Evolutionary conservation across 164 flowering plant genomes (phyloP).

Genomic region (Nelumbo lutea): DNA sequence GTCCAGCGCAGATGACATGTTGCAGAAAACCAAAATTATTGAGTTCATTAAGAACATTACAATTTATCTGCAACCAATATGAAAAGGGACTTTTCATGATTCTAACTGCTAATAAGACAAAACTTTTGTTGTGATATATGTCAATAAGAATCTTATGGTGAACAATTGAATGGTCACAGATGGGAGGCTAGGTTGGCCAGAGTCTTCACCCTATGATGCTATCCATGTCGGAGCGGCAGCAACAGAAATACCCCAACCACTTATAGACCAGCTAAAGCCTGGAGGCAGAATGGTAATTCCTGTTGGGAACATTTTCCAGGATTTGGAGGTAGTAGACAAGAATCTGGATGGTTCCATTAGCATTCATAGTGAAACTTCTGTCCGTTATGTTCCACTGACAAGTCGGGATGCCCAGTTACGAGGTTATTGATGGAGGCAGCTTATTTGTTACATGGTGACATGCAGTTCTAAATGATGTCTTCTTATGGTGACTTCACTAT

Average conservation of each 20-base stretch:
- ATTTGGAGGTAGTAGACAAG: slow-evolving; percentile 83
- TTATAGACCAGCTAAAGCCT: slow-evolving; percentile 88
- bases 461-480: too few species aligned
- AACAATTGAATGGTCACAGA: slow-evolving; percentile 33
- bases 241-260: slow-evolving; percentile 66
- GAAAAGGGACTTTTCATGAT: too few species aligned
- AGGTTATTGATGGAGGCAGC: slow-evolving; percentile 20
- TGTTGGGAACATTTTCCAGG: slow-evolving; percentile 82
- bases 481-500: too few species aligned
- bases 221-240: slow-evolving; percentile 99
- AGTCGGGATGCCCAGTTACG: slow-evolving; percentile 73
- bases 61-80: too few species aligned
- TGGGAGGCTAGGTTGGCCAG: slow-evolving; percentile 92
- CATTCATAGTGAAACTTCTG: slow-evolving; percentile 68
- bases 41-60: too few species aligned
- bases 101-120: too few species aligned
- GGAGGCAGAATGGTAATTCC: slow-evolving; percentile 97
- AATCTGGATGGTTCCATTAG: slow-evolving; percentile 61
- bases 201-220: slow-evolving; percentile 86
- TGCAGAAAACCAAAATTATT: too few species aligned
- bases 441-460: too few species aligned
- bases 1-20: too few species aligned
- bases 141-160: background rate
- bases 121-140: too few species aligned
- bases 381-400: slow-evolving; percentile 89